Base-by-base conservation (phyloP, 1,139 yeast genomes). In the Hansenula lynferdii region DNA sequence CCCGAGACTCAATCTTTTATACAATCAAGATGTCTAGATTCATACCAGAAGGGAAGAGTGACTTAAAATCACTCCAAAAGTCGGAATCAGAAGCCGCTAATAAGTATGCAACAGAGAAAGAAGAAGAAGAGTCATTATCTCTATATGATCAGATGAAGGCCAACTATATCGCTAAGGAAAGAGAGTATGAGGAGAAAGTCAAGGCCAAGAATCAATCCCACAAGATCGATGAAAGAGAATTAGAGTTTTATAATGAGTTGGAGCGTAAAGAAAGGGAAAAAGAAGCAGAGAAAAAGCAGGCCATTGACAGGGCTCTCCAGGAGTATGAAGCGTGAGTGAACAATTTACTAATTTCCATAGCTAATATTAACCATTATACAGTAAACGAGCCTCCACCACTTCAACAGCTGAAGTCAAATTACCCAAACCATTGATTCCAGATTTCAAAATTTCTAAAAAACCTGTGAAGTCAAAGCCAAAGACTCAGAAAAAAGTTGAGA, bases 81-180 rank as follows among this genome's bases (percentile, higher is more conserved):
- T 36, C 38, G 8, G 57, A 53, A 32, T 27, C 18, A 6, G 41
- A 29, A 4, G 53, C 49, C 0, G 45, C 49, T 8, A 25, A 19
- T 9, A 39, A 49, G 28, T 42, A 35, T 28, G 41, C 47, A 12
- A 41, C 42, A 6, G 52, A 49, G 8, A 44, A 43, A 18, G 51
- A 51, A 21, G 50, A 46, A 8, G 31, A 43, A n/a, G 53, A 51
- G 34, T 36, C 47, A 3, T 36, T 44, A 10, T 50, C 57, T 0
- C 40, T 53, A 3, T 53, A 41, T 27, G 54, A 53, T 12, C 57
- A 53, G 41, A 50, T 53, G 56, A 46, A 42, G 30, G 23, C 44
- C 19, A 53, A 51, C 35, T 44, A 53, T 29, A 28, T 51, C 12
- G 37, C 40, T 27, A 51, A 49, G 39, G 57, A 53, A 28, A 34